Evolutionary conservation across 2,329 filamentous ascomycete species (phyloP), one percentile per base, ranked within the genome.

Genomic region (Colletotrichum tanaceti): DNA sequence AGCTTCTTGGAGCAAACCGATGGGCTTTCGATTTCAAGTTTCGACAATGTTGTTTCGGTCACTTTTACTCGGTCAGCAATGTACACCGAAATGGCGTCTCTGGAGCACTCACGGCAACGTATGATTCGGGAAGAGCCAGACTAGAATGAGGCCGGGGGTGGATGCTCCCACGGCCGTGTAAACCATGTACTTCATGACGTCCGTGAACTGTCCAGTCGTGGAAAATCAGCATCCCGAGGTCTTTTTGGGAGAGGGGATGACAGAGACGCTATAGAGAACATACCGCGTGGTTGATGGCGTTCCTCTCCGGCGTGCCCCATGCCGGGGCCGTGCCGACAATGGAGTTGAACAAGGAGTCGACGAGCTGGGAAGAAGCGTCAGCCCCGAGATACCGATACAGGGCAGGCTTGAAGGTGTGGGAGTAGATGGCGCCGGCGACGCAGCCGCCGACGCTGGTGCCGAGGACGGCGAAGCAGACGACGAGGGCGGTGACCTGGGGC

Each of bases 381-480:
- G 28, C 39, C 4, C 65, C 59, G 16, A 67, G 53, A 41, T 67
- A 53, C 1, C 20, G 50, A 54, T 58, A 67, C 22, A 63, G 32
- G 9, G 53, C 53, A 16, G 65, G 59, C 20, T 67, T 67, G 64
- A 85, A 77, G 0, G 72, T 72, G 24, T 75, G 74, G 5, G 77
- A 76, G 75, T 77, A 80, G 43, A 80, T 76, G 2, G 74, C 77
- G 1, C 72, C 74, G 9, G 75, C 73, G 44, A 80, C 71, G 10
- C 72, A 74, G 43, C 68, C 65, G 9, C 78, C 78, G 22, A 79
- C 72, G 1, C 76, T 74, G 52, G 73, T 73, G 4, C 78, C 78
- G 24, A 79, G 73, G 39, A 72, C 75, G 1, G 74, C 73, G 55
- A 76, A 75, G 14, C 79, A 73, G 24, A 71, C 65, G 0, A 77